Conservation (phyloP, 495 filamentous ascomycete species). For the Xylaria bambusicola region DNA sequence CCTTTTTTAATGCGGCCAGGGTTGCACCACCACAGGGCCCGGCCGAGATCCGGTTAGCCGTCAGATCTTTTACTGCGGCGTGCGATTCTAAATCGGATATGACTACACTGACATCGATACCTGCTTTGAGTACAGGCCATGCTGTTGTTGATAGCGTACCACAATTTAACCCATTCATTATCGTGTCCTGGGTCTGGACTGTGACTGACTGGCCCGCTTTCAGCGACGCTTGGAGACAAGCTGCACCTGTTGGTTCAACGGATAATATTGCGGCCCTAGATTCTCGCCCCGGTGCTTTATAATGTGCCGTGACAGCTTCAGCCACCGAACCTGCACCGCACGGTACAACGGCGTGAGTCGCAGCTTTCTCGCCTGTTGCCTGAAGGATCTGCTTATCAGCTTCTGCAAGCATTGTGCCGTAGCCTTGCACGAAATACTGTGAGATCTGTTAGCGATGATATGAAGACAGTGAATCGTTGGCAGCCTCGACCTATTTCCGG, state of each 20-base stretch:
- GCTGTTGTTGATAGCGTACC: conserved; percentile 63
- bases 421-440: conserved; percentile 69
- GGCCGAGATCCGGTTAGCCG: conserved; percentile 41
- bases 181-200: conserved; percentile 55
- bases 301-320: conserved; percentile 59
- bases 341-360: conserved; percentile 54
- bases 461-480: background rate
- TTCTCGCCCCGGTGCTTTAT: conserved; percentile 43
- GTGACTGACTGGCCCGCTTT: conserved; percentile 43
- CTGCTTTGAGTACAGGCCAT: conserved; percentile 57
- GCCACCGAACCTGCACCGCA: conserved; percentile 68
- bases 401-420: conserved; percentile 66
- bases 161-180: conserved; percentile 70
- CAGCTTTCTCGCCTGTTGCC: conserved; percentile 30
- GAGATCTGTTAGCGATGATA: background rate
- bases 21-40: conserved; percentile 67
- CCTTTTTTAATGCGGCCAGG: conserved; percentile 56
- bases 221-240: conserved; percentile 57
- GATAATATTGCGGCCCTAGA: conserved; percentile 42
- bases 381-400: conserved; percentile 53
- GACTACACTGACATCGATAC: conserved; percentile 58
- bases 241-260: conserved; percentile 63
- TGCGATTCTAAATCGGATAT: conserved; percentile 59
- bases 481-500: background rate
- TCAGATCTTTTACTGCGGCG: conserved; percentile 51